Evolutionary conservation across 1,284 basidiomycete genomes (phyloP).

Genomic region (Anthracocystis walkeri): DNA sequence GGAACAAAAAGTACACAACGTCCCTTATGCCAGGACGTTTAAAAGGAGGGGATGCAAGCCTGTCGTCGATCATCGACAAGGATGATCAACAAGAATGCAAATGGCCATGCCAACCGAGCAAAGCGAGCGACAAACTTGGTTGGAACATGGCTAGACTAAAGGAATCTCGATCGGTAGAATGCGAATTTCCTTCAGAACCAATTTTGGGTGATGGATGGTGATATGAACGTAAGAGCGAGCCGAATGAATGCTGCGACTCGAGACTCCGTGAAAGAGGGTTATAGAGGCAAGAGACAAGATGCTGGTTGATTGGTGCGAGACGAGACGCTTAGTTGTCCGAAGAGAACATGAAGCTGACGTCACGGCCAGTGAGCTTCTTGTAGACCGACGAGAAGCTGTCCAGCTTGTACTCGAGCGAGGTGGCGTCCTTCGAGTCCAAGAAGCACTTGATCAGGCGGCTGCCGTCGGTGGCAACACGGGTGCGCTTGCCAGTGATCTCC

Average conservation of each 20-base stretch:
- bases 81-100: not conserved
- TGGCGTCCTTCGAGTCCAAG: conserved; percentile 98
- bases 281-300: conserved; percentile 11
- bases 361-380: conserved; percentile 92
- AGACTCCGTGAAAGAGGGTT: conserved; percentile 5
- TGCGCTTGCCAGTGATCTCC: conserved; percentile 98
- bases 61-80: not conserved
- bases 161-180: conserved; percentile 4
- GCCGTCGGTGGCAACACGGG: conserved; percentile 74
- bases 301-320: not conserved
- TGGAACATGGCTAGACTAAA: conserved; percentile 21
- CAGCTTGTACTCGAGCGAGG: conserved; percentile 99
- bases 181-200: conserved; percentile 16
- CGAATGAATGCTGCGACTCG: conserved; percentile 19
- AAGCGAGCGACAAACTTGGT: conserved; percentile 22
- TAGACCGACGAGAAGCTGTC: conserved; percentile 96
- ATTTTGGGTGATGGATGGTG: conserved; percentile 15
- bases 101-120: conserved; percentile 16
- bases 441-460: conserved; percentile 72
- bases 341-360: conserved; percentile 74
- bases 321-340: conserved; percentile 54
- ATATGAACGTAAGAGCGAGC: not conserved
- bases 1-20: conserved; percentile 45
- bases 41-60: conserved; percentile 7
- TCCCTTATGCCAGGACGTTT: conserved; percentile 21